These are phyloP conservation scores for Scutellaria baicalensis DNA, from an alignment of 257 asterid species.

Conservation along the genomic window DNA sequence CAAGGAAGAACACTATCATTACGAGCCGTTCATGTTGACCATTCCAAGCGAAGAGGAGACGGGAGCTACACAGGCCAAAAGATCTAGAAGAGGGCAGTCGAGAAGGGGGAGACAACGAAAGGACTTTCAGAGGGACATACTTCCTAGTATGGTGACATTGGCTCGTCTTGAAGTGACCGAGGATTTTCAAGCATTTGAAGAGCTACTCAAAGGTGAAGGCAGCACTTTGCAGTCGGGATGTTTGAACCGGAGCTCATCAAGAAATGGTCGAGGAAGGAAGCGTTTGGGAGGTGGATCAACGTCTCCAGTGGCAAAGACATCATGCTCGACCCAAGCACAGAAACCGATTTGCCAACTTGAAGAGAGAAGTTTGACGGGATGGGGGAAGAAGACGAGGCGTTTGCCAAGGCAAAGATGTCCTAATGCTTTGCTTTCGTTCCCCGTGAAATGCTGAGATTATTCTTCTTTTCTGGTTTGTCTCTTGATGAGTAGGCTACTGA, in stretches of 20 bases:
- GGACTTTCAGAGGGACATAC: slow-evolving; percentile 66
- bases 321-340: slow-evolving; percentile 7
- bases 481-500: background rate
- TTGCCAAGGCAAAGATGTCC: slow-evolving; percentile 54
- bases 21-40: slow-evolving; percentile 5
- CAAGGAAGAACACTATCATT: slow-evolving; percentile 26
- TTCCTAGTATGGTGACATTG: slow-evolving; percentile 56
- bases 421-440: slow-evolving; percentile 16
- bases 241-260: slow-evolving; percentile 16
- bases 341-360: slow-evolving; percentile 24
- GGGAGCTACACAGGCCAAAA: slow-evolving; percentile 7
- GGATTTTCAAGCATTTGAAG: slow-evolving; percentile 65
- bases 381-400: slow-evolving; percentile 83
- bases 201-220: slow-evolving; percentile 38
- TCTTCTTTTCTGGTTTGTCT: background rate
- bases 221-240: slow-evolving; percentile 10
- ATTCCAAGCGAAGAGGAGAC: slow-evolving; percentile 23
- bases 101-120: slow-evolving; percentile 43
- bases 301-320: slow-evolving; percentile 10
- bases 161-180: slow-evolving; percentile 58
- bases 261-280: slow-evolving; percentile 38
- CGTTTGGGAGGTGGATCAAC: slow-evolving; percentile 14
- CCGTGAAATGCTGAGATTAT: slow-evolving; percentile 27
- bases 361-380: slow-evolving; percentile 44
- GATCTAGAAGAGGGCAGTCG: slow-evolving; percentile 43